Conservation (phyloP, 2,329 filamentous ascomycete species). For the Akanthomyces dipterigenus region DNA sequence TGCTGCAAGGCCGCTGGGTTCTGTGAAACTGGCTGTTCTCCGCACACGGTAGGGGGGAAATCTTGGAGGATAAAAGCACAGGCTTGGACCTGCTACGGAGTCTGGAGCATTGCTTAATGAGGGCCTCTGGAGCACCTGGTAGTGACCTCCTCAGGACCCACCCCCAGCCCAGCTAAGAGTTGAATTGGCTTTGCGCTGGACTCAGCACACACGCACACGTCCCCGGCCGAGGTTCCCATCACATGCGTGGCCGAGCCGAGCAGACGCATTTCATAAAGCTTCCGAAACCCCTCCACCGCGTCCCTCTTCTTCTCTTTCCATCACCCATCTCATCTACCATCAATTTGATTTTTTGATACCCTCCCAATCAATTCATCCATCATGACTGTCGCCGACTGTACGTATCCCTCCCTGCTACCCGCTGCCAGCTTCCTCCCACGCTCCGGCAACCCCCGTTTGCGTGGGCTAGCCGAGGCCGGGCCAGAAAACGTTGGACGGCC, state of each 20-base stretch:
- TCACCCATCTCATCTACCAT: background rate
- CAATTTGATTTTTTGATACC: background rate
- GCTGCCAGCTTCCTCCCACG: background rate
- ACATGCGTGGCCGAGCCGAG: constrained; percentile 21
- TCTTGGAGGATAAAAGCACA: background rate
- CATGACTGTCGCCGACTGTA: constrained; percentile 14
- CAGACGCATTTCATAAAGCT: constrained; percentile 10
- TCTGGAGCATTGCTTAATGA: no score
- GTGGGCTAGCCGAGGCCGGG: background rate
- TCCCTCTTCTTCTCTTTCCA: background rate
- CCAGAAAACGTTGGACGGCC: background rate
- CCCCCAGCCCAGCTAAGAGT: background rate
- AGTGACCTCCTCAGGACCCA: background rate
- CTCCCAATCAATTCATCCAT: background rate
- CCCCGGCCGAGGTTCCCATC: constrained; percentile 27
- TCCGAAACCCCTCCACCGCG: background rate
- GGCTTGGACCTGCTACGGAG: background rate
- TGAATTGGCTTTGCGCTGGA: background rate
- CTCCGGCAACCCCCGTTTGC: background rate
- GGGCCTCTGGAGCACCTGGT: no score
- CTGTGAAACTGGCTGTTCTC: background rate
- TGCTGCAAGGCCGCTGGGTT: no score
- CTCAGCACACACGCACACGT: constrained; percentile 13
- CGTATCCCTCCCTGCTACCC: background rate
- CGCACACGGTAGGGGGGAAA: no score